phyloP scores from a whole-genome alignment of 192 early-diverging fungal species.

The Helicostylum pulchrum region DNA sequence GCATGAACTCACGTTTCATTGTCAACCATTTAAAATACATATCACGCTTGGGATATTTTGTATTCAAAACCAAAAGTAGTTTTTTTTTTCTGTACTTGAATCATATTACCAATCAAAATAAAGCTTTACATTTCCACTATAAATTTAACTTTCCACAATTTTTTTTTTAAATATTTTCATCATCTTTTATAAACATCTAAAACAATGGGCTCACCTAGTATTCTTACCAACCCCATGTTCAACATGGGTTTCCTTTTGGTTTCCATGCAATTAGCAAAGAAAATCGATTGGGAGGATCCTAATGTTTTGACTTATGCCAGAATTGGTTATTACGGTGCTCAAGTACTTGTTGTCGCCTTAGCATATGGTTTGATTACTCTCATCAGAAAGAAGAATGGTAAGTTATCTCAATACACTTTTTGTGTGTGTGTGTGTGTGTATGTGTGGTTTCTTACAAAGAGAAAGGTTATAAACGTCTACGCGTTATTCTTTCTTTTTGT shows the following conservation, averaged over 20 bases:
- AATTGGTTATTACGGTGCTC: slow-evolving; percentile 55
- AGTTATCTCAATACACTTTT: slow-evolving; percentile 4
- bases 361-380: slow-evolving; percentile 38
- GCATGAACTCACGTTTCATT: no score
- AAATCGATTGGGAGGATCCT: slow-evolving; percentile 66
- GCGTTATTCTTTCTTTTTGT: no score
- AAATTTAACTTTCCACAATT: background rate
- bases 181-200: background rate
- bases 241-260: slow-evolving; percentile 65
- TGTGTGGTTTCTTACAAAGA: background rate
- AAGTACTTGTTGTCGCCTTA: slow-evolving; percentile 50
- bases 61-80: no score
- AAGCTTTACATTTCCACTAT: no score
- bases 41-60: no score
- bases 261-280: slow-evolving; percentile 68
- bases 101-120: no score
- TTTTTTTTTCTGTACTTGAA: no score
- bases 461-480: background rate
- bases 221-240: slow-evolving; percentile 34
- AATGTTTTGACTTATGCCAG: slow-evolving; percentile 56
- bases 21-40: no score
- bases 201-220: slow-evolving; percentile 34
- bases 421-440: background rate
- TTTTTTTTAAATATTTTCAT: slow-evolving; percentile 16
- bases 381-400: slow-evolving; percentile 73